Evolutionary conservation across 345 rosid genomes (phyloP).

Genomic region (Noccaea bulbosa): DNA sequence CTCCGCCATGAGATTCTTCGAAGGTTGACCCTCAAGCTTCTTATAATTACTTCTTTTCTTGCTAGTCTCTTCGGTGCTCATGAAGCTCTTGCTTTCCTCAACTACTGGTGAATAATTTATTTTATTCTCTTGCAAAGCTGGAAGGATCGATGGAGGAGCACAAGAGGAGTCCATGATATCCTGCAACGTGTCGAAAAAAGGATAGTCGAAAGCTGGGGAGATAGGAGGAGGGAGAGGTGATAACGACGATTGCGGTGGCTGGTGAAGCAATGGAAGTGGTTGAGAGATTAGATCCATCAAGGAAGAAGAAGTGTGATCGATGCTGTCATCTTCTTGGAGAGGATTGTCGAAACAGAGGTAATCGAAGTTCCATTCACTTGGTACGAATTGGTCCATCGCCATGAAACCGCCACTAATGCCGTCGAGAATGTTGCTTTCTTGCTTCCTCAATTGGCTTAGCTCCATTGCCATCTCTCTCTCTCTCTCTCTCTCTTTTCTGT

Average conservation of each 20-base stretch:
- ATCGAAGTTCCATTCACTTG: slow-evolving; percentile 57
- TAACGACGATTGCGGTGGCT: slow-evolving; percentile 45
- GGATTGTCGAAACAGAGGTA: slow-evolving; percentile 44
- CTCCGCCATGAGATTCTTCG: slow-evolving; percentile 90
- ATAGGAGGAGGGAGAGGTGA: slow-evolving; percentile 36
- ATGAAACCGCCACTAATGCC: slow-evolving; percentile 9
- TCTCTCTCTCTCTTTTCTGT: neutral
- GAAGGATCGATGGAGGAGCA: slow-evolving; percentile 36
- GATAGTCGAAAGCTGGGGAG: slow-evolving; percentile 47
- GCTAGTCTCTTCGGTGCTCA: slow-evolving; percentile 38
- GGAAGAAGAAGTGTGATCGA: slow-evolving; percentile 26
- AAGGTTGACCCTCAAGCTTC: slow-evolving; percentile 82
- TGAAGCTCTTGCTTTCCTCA: slow-evolving; percentile 47
- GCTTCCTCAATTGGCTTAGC: neutral
- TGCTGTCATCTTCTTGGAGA: slow-evolving; percentile 29
- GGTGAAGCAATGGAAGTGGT: slow-evolving; percentile 40
- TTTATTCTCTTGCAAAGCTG: slow-evolving; percentile 24
- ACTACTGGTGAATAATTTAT: slow-evolving; percentile 43
- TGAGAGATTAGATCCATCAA: slow-evolving; percentile 47
- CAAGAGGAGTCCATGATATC: slow-evolving; percentile 43
- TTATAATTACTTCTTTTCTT: slow-evolving; percentile 47
- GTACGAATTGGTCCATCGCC: slow-evolving; percentile 39
- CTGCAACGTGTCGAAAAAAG: slow-evolving; percentile 48
- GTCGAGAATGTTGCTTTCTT: slow-evolving; percentile 20
- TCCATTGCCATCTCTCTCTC: slow-evolving; percentile 20